phyloP scores from a whole-genome alignment of 129 eudicot genomes.

The Tagetes patula region DNA sequence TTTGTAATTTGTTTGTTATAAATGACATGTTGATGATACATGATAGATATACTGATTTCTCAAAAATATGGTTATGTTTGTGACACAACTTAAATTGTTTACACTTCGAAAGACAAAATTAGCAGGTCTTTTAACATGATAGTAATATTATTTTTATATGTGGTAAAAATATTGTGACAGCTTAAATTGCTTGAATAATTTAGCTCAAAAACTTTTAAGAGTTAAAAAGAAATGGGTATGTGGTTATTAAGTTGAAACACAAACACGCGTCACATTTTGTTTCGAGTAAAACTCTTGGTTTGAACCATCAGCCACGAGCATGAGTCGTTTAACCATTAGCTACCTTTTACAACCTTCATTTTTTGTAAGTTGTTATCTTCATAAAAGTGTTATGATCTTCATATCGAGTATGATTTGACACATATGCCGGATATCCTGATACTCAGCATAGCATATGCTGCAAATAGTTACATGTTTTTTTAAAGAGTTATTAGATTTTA shows the following conservation, averaged over 20 bases:
- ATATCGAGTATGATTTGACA: slow-evolving; percentile 4
- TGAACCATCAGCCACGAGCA: no score
- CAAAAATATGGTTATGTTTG: not conserved
- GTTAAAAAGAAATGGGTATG: not conserved
- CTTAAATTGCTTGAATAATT: not conserved
- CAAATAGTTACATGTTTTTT: not conserved
- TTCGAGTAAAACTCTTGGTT: not conserved
- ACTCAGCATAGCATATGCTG: slow-evolving; percentile 20
- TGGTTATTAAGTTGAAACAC: not conserved
- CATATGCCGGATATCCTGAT: slow-evolving; percentile 12
- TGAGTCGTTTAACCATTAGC: not conserved
- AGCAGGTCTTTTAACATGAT: no score
- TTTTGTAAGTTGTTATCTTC: not conserved
- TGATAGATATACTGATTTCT: not conserved
- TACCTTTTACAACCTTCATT: slow-evolving; percentile 1
- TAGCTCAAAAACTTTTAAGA: no score
- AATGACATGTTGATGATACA: not conserved
- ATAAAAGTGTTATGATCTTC: not conserved
- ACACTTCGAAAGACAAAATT: no score
- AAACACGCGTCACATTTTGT: no score
- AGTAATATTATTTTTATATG: no score
- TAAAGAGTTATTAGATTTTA: no score
- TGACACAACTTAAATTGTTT: no score
- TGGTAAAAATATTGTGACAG: no score
- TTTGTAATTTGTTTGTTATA: not conserved